Base-by-base conservation (phyloP, 2,329 filamentous ascomycete genomes). In the Lecanicillium sp. region DNA sequence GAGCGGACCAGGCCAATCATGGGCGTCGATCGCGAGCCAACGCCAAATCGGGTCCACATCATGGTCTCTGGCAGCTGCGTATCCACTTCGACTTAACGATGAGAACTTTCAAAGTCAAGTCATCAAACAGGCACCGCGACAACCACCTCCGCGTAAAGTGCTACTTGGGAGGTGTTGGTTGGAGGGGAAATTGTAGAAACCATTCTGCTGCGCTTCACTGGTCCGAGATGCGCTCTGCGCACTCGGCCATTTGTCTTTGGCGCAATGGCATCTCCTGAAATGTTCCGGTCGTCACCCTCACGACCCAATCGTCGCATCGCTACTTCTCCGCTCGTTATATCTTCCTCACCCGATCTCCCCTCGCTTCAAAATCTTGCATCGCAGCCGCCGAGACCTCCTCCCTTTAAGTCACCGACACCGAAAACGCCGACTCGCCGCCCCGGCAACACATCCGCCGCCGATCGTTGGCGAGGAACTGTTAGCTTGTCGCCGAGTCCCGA, bases 311-410 rank as follows among this genome's bases (percentile, higher is more conserved):
- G 52, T 46, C 42, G 56, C 37, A 67, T 68, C 64, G 59, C 65
- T 54, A 55, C 48, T 57, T 65, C 49, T 9, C 55, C 63, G 15
- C 55, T 63, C 24, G 49, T 62, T 24, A 52, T 58, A 8, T 76
- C 76, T 0, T 79, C 76, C 0, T 79, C 77, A 4, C 76, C 77
- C n/a, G 68, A 68, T n/a, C 60, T 81, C 1, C 78, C 78, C 3
- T 70, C 77, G 0, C 60, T 81, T 0, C 66, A 67, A 30, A 70
- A 79, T 3, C 59, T 81, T 9, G 54, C 75, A 1, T 63, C 67
- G 3, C 71, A 68, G 45, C 51, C 14, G 30, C 49, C 15, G 15
- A 48, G n/a, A 20, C 41, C 12, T 21, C 49, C 36, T 19, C 24
- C 8, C 2, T 49, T 17, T 48, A 38, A 49, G 40, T 43, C n/a